phyloP scores from a whole-genome alignment of 1,284 basidiomycete genomes.

The Thelephora terrestris region DNA sequence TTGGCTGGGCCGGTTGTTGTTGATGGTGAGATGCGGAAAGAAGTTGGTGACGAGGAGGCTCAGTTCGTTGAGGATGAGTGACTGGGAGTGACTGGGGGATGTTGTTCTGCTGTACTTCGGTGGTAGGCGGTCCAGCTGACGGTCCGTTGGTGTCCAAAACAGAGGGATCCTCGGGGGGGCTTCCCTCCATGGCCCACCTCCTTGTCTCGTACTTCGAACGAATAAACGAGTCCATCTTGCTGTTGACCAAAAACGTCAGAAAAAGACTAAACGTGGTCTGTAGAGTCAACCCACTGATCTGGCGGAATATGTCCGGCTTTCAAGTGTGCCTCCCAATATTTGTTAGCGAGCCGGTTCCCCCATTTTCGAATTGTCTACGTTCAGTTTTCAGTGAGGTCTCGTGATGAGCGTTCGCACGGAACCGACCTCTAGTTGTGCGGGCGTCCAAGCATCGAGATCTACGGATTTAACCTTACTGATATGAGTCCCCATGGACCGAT shows the following conservation, averaged over 20 bases:
- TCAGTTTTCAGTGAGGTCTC: neutral
- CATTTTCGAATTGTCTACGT: constrained; percentile 79
- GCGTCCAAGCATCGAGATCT: constrained; percentile 96
- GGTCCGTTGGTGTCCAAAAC: constrained; percentile 49
- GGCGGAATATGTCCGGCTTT: constrained; percentile 89
- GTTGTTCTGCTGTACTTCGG: constrained; percentile 15
- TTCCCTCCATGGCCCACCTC: constrained; percentile 88
- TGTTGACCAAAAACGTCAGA: constrained; percentile 22
- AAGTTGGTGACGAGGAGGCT: constrained; percentile 43
- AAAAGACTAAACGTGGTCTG: constrained; percentile 1
- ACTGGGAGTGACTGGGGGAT: constrained; percentile 25
- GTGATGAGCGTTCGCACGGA: neutral
- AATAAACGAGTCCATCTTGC: constrained; percentile 98
- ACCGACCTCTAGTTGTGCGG: constrained; percentile 91
- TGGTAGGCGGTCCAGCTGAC: constrained; percentile 13
- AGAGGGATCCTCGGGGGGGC: constrained; percentile 75
- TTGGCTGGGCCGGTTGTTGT: constrained; percentile 12
- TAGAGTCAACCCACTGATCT: constrained; percentile 68
- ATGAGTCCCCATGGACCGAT: constrained; percentile 97
- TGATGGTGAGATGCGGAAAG: constrained; percentile 31
- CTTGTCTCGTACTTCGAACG: constrained; percentile 93
- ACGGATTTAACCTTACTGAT: constrained; percentile 96
- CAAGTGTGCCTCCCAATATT: constrained; percentile 97
- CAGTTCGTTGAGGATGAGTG: constrained; percentile 27
- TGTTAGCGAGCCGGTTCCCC: constrained; percentile 88